Evolutionary conservation across 2,329 filamentous ascomycete genomes (phyloP).

Genomic region (Epichloe bromicola): DNA sequence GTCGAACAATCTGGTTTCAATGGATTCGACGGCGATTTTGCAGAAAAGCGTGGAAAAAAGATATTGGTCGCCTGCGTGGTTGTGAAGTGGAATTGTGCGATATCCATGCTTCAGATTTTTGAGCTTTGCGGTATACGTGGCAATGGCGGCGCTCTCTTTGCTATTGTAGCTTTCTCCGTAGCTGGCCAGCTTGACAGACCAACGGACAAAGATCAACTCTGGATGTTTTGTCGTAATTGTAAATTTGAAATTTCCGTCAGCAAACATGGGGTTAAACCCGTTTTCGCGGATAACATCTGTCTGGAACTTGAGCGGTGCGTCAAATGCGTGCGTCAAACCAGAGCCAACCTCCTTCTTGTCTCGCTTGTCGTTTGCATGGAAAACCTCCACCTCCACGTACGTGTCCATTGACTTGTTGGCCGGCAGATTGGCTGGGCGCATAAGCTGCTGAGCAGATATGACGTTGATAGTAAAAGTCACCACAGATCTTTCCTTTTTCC

Average conservation of each 20-base stretch:
- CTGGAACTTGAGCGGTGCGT: constrained; percentile 59
- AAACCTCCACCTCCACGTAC: constrained; percentile 90
- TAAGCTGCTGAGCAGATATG: constrained; percentile 89
- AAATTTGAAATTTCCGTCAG: constrained; percentile 62
- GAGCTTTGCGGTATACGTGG: constrained; percentile 87
- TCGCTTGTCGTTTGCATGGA: constrained; percentile 83
- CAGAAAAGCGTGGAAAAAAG: constrained; percentile 87
- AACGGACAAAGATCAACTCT: constrained; percentile 84
- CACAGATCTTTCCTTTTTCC: constrained; percentile 66
- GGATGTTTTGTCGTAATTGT: constrained; percentile 87
- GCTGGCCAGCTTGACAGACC: constrained; percentile 77
- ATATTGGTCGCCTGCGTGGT: constrained; percentile 82
- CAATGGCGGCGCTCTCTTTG: constrained; percentile 50
- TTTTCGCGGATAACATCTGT: constrained; percentile 77
- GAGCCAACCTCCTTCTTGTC: constrained; percentile 70
- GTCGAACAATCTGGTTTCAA: constrained; percentile 44
- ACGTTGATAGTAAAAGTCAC: constrained; percentile 79
- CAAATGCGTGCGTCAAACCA: constrained; percentile 29
- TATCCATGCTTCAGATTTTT: constrained; percentile 83
- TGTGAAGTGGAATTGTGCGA: constrained; percentile 79
- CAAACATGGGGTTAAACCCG: constrained; percentile 82
- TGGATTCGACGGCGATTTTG: constrained; percentile 56
- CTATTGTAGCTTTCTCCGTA: constrained; percentile 56
- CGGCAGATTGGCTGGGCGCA: constrained; percentile 63
- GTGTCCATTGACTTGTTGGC: constrained; percentile 69